Conservation (phyloP, 176 grass and related monocot species). For the Phoenix roebelenii region DNA sequence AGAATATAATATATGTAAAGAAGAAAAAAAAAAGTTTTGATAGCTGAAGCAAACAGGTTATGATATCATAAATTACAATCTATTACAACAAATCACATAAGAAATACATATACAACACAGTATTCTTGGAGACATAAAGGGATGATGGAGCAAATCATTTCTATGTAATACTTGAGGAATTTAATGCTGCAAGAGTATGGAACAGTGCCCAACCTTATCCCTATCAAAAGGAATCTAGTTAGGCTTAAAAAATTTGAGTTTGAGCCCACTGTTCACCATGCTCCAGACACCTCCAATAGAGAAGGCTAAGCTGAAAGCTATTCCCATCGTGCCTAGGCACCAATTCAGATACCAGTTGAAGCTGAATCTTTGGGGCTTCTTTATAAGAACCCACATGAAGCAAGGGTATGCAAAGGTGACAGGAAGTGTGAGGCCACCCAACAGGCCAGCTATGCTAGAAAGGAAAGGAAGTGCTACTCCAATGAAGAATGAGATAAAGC, state of each 20-base stretch:
- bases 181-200: no score
- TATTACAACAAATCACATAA: no score
- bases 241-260: slow-evolving; percentile 93
- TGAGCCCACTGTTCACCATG: slow-evolving; percentile 77
- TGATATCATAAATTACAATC: no score
- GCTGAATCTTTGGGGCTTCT: slow-evolving; percentile 76
- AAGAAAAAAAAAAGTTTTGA: no score
- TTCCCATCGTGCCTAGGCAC: slow-evolving; percentile 58
- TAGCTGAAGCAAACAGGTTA: no score
- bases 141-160: no score
- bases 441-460: slow-evolving; percentile 71
- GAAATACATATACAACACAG: no score
- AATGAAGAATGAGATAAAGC: slow-evolving; percentile 87
- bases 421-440: slow-evolving; percentile 72
- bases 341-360: slow-evolving; percentile 93
- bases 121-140: no score
- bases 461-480: slow-evolving; percentile 80
- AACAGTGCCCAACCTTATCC: no score
- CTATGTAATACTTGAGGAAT: no score
- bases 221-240: slow-evolving; percentile 26
- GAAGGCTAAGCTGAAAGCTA: slow-evolving; percentile 70
- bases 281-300: slow-evolving; percentile 82
- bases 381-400: slow-evolving; percentile 96
- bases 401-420: slow-evolving; percentile 94
- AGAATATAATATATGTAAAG: no score